Base-by-base conservation (phyloP, 2,329 filamentous ascomycete genomes). In the Pestalotiopsis sp. region DNA sequence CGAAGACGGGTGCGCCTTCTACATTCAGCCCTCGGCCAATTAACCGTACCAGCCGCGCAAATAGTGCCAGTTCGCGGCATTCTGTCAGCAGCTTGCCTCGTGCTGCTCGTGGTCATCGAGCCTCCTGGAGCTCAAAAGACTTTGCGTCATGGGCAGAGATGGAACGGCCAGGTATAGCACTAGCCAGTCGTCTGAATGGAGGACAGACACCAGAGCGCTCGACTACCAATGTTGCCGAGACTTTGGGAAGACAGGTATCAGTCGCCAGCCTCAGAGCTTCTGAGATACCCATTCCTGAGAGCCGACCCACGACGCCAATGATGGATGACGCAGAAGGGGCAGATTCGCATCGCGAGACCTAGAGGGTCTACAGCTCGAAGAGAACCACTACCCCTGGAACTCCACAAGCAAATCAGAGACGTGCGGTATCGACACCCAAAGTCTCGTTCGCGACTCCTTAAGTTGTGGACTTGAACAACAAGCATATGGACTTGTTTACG, bases 91-190 rank as follows among this genome's bases (percentile, higher is more conserved):
- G 82, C 69, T 76, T 88, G 4, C 85, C 86, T 23, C 84, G 84
- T 11, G 82, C 81, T 2, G 84, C 83, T n/a, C 82, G 85, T 14
- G 79, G 80, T 0, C 84, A 87, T 68, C 81, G 85, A 57, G 78
- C 80, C 3, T 87, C 84, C 12, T 88, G 86, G 86, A 87, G 81
- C 71, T 82, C 85, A 5, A 81, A 80, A 27, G 85, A 88, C 65
- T 84, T 88, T 71, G 81, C 82, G 6, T 80, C 82, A 52, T 80
- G 79, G 77, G 62, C 72, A 23, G 69, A 75, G 64, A 69, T 72
- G 59, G 75, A 78, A 17, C 73, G 77, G 4, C 72, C 75, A 1
- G 72, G 73, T 45, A 77, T 75, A 60, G 64, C 68, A 20, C 69
- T 77, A 1, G 71, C 71, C 1, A 69, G 72, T 57, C 71, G 76